phyloP scores from a whole-genome alignment of 2,329 filamentous ascomycete genomes.

The Diaporthe velutina region DNA sequence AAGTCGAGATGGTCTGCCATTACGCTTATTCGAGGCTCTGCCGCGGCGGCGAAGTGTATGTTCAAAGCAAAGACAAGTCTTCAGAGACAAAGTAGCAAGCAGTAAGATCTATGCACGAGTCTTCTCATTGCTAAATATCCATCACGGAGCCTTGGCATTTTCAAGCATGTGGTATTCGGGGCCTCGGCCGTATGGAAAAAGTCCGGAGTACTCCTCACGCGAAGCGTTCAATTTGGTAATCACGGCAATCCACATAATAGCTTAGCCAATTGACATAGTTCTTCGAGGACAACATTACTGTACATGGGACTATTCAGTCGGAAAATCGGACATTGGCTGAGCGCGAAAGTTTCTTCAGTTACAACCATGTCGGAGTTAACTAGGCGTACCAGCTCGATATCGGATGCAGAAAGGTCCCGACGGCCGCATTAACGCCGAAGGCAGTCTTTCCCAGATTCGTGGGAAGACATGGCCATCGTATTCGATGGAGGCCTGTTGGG shows the following conservation, averaged over 20 bases:
- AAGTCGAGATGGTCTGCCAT: conserved; percentile 12
- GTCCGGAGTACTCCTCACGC: neutral
- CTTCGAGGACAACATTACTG: neutral
- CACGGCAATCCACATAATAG: neutral
- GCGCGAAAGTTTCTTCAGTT: neutral
- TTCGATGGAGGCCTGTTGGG: neutral
- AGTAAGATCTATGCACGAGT: neutral
- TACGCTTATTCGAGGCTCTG: neutral
- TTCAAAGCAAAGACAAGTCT: neutral
- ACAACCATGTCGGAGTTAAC: neutral
- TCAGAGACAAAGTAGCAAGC: neutral
- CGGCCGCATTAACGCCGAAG: neutral
- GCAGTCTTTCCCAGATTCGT: neutral
- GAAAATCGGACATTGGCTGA: neutral
- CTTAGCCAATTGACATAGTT: neutral
- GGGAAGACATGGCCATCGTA: neutral
- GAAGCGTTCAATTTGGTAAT: neutral
- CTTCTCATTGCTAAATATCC: neutral
- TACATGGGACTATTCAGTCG: neutral
- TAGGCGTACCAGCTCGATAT: neutral
- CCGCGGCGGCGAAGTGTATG: neutral
- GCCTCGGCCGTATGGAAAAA: neutral
- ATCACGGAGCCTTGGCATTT: neutral
- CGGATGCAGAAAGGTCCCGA: neutral
- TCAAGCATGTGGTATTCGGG: neutral